phyloP scores from a whole-genome alignment of 2,329 filamentous ascomycete species.

The Aspergillus melleus region DNA sequence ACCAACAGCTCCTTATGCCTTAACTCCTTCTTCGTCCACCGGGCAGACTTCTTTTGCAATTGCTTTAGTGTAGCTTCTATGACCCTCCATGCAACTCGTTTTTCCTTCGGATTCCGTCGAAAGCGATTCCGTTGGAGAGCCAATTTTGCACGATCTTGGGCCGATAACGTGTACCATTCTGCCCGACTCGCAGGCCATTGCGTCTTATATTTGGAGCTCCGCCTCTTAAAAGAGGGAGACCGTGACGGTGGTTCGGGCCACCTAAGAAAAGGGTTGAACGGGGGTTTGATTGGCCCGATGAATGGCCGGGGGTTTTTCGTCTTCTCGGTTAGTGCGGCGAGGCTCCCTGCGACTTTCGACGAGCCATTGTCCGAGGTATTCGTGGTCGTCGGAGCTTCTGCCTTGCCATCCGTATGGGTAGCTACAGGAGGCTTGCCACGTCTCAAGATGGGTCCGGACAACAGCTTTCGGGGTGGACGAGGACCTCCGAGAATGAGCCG shows the following conservation, averaged over 20 bases:
- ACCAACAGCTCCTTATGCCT: conserved; percentile 33
- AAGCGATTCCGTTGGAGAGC: conserved; percentile 21
- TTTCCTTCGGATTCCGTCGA: conserved; percentile 1
- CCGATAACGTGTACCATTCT: no score
- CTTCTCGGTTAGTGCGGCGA: no score
- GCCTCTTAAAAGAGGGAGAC: no score
- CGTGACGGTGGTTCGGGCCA: no score
- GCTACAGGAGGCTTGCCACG: conserved; percentile 10
- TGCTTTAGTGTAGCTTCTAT: conserved; percentile 28
- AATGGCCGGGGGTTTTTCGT: no score
- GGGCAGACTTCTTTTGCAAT: conserved; percentile 19
- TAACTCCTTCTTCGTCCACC: conserved; percentile 11
- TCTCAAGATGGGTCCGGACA: conserved; percentile 14
- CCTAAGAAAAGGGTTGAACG: no score
- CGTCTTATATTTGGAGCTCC: no score
- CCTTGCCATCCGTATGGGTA: background rate
- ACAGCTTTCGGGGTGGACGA: conserved; percentile 10
- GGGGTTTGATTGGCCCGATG: no score
- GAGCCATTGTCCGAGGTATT: background rate
- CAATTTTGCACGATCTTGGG: conserved; percentile 14
- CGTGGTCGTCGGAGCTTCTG: background rate
- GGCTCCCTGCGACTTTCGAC: background rate
- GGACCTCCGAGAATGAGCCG: background rate
- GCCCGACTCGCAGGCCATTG: no score
- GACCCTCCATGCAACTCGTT: conserved; percentile 21